A percentile compares a stretch with the other conserved stretches of the same genome.
Conservation (phyloP, 257 asterid species). For the Mentha longifolia region DNA sequence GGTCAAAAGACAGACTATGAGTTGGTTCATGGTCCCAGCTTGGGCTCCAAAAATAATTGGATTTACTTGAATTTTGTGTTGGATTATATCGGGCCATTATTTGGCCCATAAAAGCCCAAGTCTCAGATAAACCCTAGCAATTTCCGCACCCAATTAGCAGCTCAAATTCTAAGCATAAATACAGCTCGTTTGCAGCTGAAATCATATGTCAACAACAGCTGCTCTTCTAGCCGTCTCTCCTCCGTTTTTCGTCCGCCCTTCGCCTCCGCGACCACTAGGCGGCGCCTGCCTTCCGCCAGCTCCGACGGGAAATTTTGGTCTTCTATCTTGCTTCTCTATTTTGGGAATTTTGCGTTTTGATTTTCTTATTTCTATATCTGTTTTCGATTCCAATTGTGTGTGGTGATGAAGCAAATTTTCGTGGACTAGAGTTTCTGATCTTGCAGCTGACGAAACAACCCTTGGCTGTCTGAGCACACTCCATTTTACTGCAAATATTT, state of each 20-base stretch:
- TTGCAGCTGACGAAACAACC: slow-evolving; percentile 62
- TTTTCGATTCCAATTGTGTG: slow-evolving; percentile 27
- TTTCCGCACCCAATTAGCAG: slow-evolving; percentile 1
- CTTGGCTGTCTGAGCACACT: slow-evolving; percentile 85
- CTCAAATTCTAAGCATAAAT: slow-evolving; percentile 31
- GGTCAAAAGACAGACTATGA: neutral
- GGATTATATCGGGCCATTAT: neutral
- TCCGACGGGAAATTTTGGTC: no score
- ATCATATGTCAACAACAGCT: neutral
- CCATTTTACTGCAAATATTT: neutral
- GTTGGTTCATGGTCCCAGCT: neutral
- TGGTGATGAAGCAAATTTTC: slow-evolving; percentile 50
- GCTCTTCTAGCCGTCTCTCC: neutral
- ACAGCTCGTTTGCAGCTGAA: neutral
- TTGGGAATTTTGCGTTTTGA: no score
- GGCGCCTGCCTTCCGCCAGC: neutral
- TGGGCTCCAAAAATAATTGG: neutral
- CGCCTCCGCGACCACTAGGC: neutral
- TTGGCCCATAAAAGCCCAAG: slow-evolving; percentile 18
- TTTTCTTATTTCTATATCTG: neutral
- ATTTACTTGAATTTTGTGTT: neutral
- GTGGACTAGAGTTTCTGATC: slow-evolving; percentile 82
- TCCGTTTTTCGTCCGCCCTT: neutral
- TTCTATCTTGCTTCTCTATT: no score
- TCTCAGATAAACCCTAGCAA: slow-evolving; percentile 27